Base-by-base conservation (phyloP, 1,139 yeast species). In the Kodamaea fungicola region DNA sequence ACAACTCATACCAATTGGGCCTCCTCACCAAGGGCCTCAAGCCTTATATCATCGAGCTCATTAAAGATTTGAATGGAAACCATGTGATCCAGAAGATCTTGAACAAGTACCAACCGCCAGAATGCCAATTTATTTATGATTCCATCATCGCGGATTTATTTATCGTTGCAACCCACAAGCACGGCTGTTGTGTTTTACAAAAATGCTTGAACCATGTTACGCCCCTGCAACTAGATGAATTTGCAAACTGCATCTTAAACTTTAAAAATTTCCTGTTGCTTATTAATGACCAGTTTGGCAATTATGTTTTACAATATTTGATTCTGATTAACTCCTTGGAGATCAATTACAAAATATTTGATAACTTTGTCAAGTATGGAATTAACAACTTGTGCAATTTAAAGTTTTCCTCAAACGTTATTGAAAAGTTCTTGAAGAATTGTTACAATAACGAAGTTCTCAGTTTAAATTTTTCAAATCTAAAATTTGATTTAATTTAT, bases 21-120 rank as follows among this genome's bases (percentile, higher is more conserved):
- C 54, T 71, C 35, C 59, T 63, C 37, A 77, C 81, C 12, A 63
- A 70, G 28, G 79, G 94, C 2, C 74, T 89, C 44, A 74, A 78
- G 32, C 64, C 72, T 6, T 70, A 67, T 43, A 62, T 71, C 41
- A 69, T 70, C 22, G 61, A 67, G 31, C 60, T 71, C 42, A 64
- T 70, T 31, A 62, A 69, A 48, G 76, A 71, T 43, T 57, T 70
- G 45, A 71, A 71, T 43, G 76, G 76, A 10, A 71, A 70, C 43
- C 76, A 71, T 45, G 76, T 71, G 12, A 71, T 71, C 27, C 76
- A 71, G 42, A 71, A 71, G 52, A 66, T 72, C 41, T 56, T 71
- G 39, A 69, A 66, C 49, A 68, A 67, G 47, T 63, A 67, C 40
- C 50, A 54, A 6, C 59, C 71, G 0, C 52, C 49, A 16, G 61